These are phyloP conservation scores for Prunus mira DNA, from an alignment of 306 rosid genomes.

Conservation along the genomic window DNA sequence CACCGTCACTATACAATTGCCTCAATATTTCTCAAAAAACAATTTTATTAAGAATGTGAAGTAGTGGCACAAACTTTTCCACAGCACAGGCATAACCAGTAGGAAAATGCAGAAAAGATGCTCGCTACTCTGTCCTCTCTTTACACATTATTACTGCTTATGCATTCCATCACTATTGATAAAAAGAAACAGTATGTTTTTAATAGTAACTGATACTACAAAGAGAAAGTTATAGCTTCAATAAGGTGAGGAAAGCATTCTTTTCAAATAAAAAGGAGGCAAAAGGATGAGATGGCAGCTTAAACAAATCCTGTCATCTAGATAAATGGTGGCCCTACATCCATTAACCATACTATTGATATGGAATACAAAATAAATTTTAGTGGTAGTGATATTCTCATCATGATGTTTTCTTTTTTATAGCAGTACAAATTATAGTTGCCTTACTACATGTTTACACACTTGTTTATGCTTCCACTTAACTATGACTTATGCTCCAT, in stretches of 20 bases:
- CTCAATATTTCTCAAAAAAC: neutral
- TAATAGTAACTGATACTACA: neutral
- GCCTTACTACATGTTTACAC: too few relatives aligned
- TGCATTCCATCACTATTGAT: neutral
- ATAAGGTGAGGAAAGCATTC: neutral
- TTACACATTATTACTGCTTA: neutral
- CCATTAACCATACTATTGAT: too few relatives aligned
- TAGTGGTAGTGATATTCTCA: too few relatives aligned
- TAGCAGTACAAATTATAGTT: too few relatives aligned
- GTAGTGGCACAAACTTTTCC: too few relatives aligned
- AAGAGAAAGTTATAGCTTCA: neutral
- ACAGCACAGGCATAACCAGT: too few relatives aligned
- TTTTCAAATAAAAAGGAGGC: neutral
- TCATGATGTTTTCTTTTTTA: too few relatives aligned
- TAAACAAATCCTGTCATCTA: neutral
- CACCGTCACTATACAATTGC: neutral
- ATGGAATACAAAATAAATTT: too few relatives aligned
- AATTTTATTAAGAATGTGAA: too few relatives aligned
- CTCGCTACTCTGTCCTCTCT: neutral
- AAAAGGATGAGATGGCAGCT: neutral
- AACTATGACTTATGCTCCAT: neutral
- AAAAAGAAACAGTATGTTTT: too few relatives aligned
- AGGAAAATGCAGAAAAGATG: neutral
- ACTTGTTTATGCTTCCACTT: neutral
- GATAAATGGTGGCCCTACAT: too few relatives aligned